Conservation (phyloP, 2,329 filamentous ascomycete genomes). For the Bipolaris sorokiniana region DNA sequence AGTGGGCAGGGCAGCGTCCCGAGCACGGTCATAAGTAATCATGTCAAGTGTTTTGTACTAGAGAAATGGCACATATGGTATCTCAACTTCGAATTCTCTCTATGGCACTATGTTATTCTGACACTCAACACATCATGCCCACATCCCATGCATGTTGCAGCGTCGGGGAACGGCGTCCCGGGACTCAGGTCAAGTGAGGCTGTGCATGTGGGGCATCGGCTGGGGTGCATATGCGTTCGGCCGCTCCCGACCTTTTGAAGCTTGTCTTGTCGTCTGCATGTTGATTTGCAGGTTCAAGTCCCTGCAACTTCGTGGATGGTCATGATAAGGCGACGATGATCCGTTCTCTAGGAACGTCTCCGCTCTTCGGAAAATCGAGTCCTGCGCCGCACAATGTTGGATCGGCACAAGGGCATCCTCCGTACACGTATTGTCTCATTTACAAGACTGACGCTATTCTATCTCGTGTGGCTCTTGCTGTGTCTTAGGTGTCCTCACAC, state of each 20-base stretch:
- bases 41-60: too few relatives aligned
- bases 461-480: not conserved
- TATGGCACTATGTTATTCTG: not conserved
- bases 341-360: not conserved
- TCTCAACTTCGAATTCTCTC: not conserved
- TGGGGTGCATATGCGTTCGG: not conserved
- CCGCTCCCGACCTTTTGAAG: slow-evolving; percentile 28
- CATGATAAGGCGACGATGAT: not conserved
- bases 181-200: slow-evolving; percentile 12
- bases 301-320: not conserved
- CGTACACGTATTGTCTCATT: not conserved
- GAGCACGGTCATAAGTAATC: too few relatives aligned
- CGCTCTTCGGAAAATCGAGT: not conserved
- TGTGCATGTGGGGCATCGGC: slow-evolving; percentile 14
- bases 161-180: not conserved
- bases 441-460: not conserved
- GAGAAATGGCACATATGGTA: too few relatives aligned
- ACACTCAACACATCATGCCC: not conserved
- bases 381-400: not conserved
- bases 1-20: too few relatives aligned
- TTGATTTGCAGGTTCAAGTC: not conserved
- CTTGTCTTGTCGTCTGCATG: slow-evolving; percentile 22
- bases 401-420: not conserved
- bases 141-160: not conserved
- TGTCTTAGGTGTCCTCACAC: slow-evolving; percentile 27